Conservation (phyloP, 768 basidiomycete genomes). For the Russula vinacea region DNA sequence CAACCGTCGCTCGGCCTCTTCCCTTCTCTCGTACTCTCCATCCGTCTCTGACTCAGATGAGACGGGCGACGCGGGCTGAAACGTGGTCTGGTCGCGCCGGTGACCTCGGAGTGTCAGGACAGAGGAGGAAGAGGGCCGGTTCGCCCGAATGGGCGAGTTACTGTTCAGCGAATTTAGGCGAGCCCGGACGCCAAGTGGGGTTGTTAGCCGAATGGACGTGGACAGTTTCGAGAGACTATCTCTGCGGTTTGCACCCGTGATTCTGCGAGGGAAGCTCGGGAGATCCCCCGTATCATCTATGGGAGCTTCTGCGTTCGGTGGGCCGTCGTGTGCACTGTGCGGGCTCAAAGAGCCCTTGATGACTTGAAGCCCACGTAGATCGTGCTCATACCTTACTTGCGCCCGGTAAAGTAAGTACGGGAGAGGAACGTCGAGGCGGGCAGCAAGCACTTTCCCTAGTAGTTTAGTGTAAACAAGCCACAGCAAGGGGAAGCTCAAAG, state of each 20-base stretch:
- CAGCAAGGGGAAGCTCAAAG: conserved; percentile 6
- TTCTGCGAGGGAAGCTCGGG: conserved; percentile 25
- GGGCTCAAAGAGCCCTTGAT: conserved; percentile 62
- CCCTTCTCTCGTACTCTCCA: conserved; percentile 55
- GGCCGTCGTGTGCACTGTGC: conserved; percentile 39
- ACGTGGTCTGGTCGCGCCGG: conserved; percentile 24
- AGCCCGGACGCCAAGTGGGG: conserved; percentile 65
- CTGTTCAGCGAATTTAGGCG: conserved; percentile 66
- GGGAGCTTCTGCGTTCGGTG: conserved; percentile 14
- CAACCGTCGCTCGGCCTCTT: conserved; percentile 61
- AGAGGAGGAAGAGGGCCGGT: conserved; percentile 63
- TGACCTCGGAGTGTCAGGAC: conserved; percentile 55
- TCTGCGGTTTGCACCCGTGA: conserved; percentile 24
- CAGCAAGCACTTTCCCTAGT: conserved; percentile 79
- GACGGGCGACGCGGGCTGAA: conserved; percentile 28
- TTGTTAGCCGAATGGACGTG: conserved; percentile 45
- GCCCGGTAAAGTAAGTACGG: conserved; percentile 84
- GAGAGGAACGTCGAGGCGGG: conserved; percentile 74
- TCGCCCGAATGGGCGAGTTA: conserved; percentile 43
- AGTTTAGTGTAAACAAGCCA: background rate
- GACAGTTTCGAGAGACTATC: conserved; percentile 36
- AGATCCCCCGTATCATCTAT: conserved; percentile 23
- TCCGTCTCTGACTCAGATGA: conserved; percentile 42
- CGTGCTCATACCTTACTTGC: conserved; percentile 81
- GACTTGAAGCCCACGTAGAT: conserved; percentile 73